Evolutionary conservation across 2,329 filamentous ascomycete species (phyloP).

Genomic region (Calonectria fujianensis): DNA sequence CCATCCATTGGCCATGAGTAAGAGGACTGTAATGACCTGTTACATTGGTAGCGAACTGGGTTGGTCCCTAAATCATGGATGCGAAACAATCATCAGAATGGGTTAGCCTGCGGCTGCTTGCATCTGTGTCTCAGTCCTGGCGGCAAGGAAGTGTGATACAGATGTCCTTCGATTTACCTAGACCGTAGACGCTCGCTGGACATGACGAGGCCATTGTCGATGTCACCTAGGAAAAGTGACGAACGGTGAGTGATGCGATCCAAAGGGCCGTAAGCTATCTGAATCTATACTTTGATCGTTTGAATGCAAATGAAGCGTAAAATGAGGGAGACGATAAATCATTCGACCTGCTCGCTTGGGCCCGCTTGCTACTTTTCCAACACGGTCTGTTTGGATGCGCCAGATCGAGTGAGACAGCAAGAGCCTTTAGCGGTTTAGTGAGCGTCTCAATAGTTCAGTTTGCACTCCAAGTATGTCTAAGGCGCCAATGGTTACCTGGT

Average conservation of each 20-base stretch:
- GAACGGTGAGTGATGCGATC: no score
- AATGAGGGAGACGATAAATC: neutral
- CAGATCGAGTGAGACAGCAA: neutral
- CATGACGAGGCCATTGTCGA: neutral
- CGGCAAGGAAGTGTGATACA: conserved; percentile 44
- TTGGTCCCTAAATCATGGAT: conserved; percentile 26
- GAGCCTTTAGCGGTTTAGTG: neutral
- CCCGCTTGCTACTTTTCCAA: neutral
- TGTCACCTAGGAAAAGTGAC: neutral
- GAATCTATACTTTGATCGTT: neutral
- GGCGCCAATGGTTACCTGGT: conserved; percentile 24
- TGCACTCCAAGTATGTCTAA: conserved; percentile 27
- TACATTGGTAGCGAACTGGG: neutral
- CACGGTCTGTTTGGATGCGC: neutral
- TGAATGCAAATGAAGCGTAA: neutral
- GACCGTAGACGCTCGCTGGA: conserved; percentile 30
- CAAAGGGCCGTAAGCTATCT: neutral
- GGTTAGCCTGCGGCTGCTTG: conserved; percentile 45
- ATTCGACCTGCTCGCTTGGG: neutral
- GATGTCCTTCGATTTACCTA: conserved; percentile 38
- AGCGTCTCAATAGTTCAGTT: neutral
- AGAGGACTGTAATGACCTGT: conserved; percentile 13
- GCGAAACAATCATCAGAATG: conserved; percentile 39
- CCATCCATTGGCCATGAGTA: neutral
- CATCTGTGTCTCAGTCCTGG: conserved; percentile 47